These are phyloP conservation scores for Spergularia marina DNA, from an alignment of 148 eudicot genomes.

Conservation along the genomic window DNA sequence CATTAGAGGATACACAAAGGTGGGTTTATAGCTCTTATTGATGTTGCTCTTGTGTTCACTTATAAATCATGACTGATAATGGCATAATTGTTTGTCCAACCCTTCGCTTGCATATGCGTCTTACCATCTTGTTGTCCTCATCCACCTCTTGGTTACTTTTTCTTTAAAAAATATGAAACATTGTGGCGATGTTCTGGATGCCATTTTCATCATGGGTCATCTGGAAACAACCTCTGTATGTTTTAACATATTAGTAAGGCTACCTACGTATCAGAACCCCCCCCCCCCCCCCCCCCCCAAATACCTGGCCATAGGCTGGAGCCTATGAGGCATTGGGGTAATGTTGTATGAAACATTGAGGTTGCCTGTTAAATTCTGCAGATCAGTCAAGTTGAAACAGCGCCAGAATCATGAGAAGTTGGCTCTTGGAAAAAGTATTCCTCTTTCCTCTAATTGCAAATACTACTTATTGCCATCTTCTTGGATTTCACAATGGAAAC, in stretches of 20 bases:
- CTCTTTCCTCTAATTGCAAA: slow-evolving; percentile 45
- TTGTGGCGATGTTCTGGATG: too few species aligned
- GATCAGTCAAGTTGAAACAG: slow-evolving; percentile 75
- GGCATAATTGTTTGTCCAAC: neutral
- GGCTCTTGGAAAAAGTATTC: slow-evolving; percentile 57
- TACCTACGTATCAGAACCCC: too few species aligned
- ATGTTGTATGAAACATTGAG: too few species aligned
- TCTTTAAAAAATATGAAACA: too few species aligned
- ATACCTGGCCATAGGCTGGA: too few species aligned
- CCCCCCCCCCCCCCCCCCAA: too few species aligned
- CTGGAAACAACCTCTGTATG: too few species aligned
- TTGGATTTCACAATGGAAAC: slow-evolving; percentile 90
- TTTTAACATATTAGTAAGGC: too few species aligned
- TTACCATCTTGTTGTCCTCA: neutral
- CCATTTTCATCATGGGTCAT: too few species aligned
- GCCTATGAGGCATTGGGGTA: too few species aligned
- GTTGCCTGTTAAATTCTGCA: slow-evolving; percentile 32
- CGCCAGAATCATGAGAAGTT: slow-evolving; percentile 86
- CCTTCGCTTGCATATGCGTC: neutral
- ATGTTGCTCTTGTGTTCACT: neutral
- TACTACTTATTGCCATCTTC: slow-evolving; percentile 83
- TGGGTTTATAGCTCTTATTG: slow-evolving; percentile 20
- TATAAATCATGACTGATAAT: neutral
- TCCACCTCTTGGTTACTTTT: too few species aligned
- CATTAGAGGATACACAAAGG: slow-evolving; percentile 67